Percentiles rank a stretch among this genome's conserved stretches.
These are phyloP conservation scores for Exophiala spinifera DNA, from an alignment of 2,329 filamentous ascomycete species.

Conservation along the genomic window DNA sequence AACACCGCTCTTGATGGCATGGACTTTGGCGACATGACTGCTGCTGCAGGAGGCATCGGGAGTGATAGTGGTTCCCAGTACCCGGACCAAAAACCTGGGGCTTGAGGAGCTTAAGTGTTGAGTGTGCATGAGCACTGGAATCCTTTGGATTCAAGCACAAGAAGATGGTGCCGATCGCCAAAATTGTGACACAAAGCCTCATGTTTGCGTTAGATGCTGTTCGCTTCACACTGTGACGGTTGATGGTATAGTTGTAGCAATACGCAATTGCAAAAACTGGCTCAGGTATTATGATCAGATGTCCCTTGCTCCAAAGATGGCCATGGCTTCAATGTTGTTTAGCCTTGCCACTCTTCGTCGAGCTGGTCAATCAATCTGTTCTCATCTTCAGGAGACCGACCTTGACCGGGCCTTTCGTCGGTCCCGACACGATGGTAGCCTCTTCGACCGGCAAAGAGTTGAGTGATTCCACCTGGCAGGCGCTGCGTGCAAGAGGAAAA, in stretches of 20 bases:
- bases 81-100: conserved; percentile 13
- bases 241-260: background rate
- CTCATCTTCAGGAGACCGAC: conserved; percentile 68
- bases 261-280: background rate
- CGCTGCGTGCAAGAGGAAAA: conserved; percentile 44
- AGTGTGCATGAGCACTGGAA: background rate
- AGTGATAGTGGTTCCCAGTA: conserved; percentile 15
- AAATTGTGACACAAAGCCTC: too few species aligned
- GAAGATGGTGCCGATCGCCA: too few species aligned
- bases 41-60: conserved; percentile 6
- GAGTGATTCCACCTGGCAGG: conserved; percentile 34
- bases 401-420: conserved; percentile 34
- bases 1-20: conserved; percentile 23
- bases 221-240: too few species aligned
- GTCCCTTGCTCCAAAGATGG: too few species aligned
- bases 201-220: too few species aligned
- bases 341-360: conserved; percentile 86
- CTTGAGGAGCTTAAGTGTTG: background rate
- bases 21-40: conserved; percentile 17
- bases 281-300: too few species aligned
- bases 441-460: conserved; percentile 32
- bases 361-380: conserved; percentile 92
- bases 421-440: conserved; percentile 36
- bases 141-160: background rate
- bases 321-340: background rate